A percentile compares a stretch with the other conserved stretches of the same genome.
Evolutionary conservation across 2,329 filamentous ascomycete genomes (phyloP).

Genomic region (Neonectria sp.): DNA sequence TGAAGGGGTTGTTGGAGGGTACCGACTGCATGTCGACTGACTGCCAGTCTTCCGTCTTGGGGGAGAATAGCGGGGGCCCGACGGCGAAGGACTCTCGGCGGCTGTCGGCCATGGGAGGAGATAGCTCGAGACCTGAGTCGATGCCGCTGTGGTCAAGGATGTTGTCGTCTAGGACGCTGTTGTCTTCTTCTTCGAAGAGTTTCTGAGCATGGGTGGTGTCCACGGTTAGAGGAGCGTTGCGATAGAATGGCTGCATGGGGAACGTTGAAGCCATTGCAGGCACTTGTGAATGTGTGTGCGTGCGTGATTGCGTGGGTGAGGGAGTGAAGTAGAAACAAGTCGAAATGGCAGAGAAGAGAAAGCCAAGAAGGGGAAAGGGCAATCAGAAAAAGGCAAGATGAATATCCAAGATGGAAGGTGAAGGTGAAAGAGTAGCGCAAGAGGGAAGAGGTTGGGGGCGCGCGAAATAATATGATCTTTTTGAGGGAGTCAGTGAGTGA

Average conservation of each 20-base stretch:
- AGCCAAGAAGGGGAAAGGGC: slow-evolving; percentile 42
- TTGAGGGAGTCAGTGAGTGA: slow-evolving; percentile 45
- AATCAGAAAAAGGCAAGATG: slow-evolving; percentile 42
- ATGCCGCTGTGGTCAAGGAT: slow-evolving; percentile 72
- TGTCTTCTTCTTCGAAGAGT: slow-evolving; percentile 73
- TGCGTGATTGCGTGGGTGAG: slow-evolving; percentile 33
- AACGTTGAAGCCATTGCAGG: slow-evolving; percentile 67
- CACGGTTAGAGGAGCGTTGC: slow-evolving; percentile 65
- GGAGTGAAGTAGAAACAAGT: slow-evolving; percentile 38
- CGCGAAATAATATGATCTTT: slow-evolving; percentile 49
- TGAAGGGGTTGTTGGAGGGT: slow-evolving; percentile 75
- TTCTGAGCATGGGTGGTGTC: slow-evolving; percentile 69
- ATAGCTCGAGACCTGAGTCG: slow-evolving; percentile 75
- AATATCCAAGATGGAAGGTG: slow-evolving; percentile 35
- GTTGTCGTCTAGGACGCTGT: slow-evolving; percentile 72
- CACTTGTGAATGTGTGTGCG: slow-evolving; percentile 29
- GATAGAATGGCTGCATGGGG: slow-evolving; percentile 66
- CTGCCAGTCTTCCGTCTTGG: slow-evolving; percentile 76
- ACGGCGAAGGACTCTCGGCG: slow-evolving; percentile 75
- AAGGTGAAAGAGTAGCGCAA: slow-evolving; percentile 43
- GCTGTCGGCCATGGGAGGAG: slow-evolving; percentile 74
- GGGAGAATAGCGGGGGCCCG: slow-evolving; percentile 71
- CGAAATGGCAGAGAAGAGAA: slow-evolving; percentile 40
- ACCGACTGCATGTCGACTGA: slow-evolving; percentile 76
- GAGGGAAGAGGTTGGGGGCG: slow-evolving; percentile 46